These are phyloP conservation scores for Neonectria hederae DNA, from an alignment of 2,329 filamentous ascomycete genomes.

Conservation along the genomic window DNA sequence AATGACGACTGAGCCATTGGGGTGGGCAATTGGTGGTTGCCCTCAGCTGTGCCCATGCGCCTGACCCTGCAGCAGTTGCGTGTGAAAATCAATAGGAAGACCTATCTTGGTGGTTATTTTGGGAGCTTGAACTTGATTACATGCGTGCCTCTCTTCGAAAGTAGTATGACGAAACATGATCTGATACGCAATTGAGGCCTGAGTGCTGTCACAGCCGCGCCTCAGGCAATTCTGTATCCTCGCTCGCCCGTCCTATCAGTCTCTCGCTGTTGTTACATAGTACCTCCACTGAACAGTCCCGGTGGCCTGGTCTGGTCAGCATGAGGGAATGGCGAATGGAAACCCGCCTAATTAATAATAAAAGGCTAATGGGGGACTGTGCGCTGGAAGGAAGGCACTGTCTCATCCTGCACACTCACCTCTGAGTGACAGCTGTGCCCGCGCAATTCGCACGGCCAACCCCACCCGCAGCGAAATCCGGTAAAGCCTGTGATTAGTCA, in stretches of 20 bases:
- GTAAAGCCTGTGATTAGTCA: constrained; percentile 48
- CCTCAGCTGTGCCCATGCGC: not conserved
- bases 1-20: constrained; percentile 28
- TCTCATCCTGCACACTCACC: not conserved
- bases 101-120: not conserved
- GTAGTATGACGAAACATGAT: constrained; percentile 3
- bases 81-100: not conserved
- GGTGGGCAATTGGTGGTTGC: constrained; percentile 11
- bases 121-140: not conserved
- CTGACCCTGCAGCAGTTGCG: constrained; percentile 12
- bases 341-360: constrained; percentile 25
- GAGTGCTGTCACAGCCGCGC: constrained; percentile 1
- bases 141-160: not conserved
- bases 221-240: constrained; percentile 12
- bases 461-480: constrained; percentile 36
- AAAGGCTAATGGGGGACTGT: constrained; percentile 39
- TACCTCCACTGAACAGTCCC: not conserved
- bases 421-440: not conserved
- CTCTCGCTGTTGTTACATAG: constrained; percentile 14
- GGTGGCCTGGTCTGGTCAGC: constrained; percentile 16
- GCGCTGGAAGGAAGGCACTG: constrained; percentile 25
- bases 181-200: constrained; percentile 3
- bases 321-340: constrained; percentile 36
- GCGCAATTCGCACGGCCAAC: constrained; percentile 44
- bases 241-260: constrained; percentile 11